Base-by-base conservation (phyloP, 2,329 filamentous ascomycete genomes). In the Xylaria sp. region DNA sequence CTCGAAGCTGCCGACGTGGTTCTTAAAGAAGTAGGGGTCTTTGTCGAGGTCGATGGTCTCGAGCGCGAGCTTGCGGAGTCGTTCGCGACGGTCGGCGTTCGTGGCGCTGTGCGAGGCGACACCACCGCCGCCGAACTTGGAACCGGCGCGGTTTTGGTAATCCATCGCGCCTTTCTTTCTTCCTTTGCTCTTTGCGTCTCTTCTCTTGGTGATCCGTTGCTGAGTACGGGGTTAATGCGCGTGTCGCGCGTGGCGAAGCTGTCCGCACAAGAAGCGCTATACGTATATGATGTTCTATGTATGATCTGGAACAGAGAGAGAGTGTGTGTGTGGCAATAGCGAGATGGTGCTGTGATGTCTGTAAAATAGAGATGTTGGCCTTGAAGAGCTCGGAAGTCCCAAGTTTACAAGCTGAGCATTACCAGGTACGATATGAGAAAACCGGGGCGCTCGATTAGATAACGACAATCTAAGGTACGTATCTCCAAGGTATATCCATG, bases 1-100 rank as follows among this genome's bases (percentile, higher is more conserved):
- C 83, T 99, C 96, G 83, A 98, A 99, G 78, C 92, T 96, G 78
- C 96, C 96, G 77, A 98, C 93, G 82, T 99, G 95, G 86, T 99
- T 99, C 82, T 97, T 97, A 91, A 99, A 99, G 86, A 98, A 98
- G 88, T 98, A 99, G 0, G 96, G 96, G 84, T 99, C 96, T 84
- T 98, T 98, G 84, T 98, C 96, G 72, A 98, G 92, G 85, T 98
- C 95, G 86, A 99, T 99, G 65, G 94, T 97, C 84, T 99, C 96
- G 78, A 99, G 93, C 67, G 96, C 96, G 79, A 99, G 94, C 85
- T 98, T 98, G 82, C 95, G 94, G 48, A 99, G 91, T 72, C 96
- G 94, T 82, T 99, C 96, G 80, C 96, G 93, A 69, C 96, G 94
- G 88, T 98, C 96, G 73, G 96, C 95, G 82, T 98, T 98, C 72